Base-by-base conservation (phyloP, 306 rosid species). In the Gillenia trifoliata region DNA sequence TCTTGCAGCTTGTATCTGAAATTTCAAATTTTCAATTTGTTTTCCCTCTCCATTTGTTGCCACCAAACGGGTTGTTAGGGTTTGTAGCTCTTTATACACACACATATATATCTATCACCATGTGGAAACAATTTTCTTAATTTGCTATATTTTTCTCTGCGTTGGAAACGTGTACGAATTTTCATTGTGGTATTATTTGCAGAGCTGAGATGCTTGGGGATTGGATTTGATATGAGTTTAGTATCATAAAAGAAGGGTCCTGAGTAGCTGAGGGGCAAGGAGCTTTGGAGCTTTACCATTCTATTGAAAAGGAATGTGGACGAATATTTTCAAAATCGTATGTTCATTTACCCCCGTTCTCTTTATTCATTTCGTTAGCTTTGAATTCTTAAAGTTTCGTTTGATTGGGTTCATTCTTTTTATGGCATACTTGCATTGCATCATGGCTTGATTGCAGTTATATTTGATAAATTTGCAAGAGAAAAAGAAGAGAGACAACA, bases 251-350 rank as follows among this genome's bases (percentile, higher is more conserved):
- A 54, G 43, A 79, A 68, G 23, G 79, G 38, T 40, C 70, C 38
- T 43, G 17, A 50, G 25, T 50, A 64, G 38, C 59, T 60, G 66
- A 61, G 31, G 20, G 70, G 31, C 31, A 66, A 56, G 67, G 45
- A 15, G 34, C 31, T 70, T 6, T 23, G 22, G 65, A 31, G 70
- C 36, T 65, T 66, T 67, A 30, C 73, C n/a, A n/a, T 50, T 68
- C 3, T 29, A 43, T 63, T 41, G 68, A 68, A 55, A 78, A 33
- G 80, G 52, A 72, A 87, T 87, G 91, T 87, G 86, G 91, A 87
- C 88, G 8, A 87, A 84, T 70, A 82, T 87, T 64, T 87, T 82
- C 83, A 87, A 78, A 78, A 78, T 87, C 74, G 88, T 87, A 80
- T 3, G 85, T 75, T 33, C 26, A 63, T 66, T 52, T 25, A 16